Base-by-base conservation (phyloP, 306 rosid genomes). In the Malus orientalis region DNA sequence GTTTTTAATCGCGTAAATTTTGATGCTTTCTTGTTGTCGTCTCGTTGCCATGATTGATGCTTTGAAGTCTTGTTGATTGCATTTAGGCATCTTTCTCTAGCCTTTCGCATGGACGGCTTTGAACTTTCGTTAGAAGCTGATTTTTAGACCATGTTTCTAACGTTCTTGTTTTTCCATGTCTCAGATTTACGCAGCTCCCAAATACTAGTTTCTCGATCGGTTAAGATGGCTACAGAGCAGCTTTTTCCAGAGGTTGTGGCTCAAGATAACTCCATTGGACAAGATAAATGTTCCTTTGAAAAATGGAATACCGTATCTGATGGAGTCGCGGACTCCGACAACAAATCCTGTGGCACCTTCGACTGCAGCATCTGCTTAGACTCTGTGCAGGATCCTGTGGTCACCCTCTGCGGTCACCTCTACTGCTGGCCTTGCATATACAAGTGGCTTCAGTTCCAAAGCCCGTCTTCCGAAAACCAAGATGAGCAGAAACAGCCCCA, bases 391-490 rank as follows among this genome's bases (percentile, higher is more conserved):
- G 98, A 95, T 61, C 98, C 98, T 1, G 98, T 95, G 67, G 93
- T 92, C 53, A 94, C 98, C n/a, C 96, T 92, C 19, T 95, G 98
- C 67, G 98, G 98, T 25, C 98, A 92, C 76, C 95, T 95, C 79
- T 95, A 81, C 78, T 95, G 98, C 90, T 95, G 98, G 98, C 93
- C 97, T 36, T 95, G 98, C 92, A 81, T 95, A 22, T 95, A 92
- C 86, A 89, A 88, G 74, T 95, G 98, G 98, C 87, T 92, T 58
- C 83, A 83, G 45, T 85, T 67, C 78, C 82, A 76, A 62, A 68
- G n/a, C 33, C 11, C n/a, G 22, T 64, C 87, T 36, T 25, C 81
- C 10, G 87, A 80, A 69, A 22, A 61, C 60, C 78, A 71, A 71
- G 86, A 84, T 15, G 82, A 69, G 45, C 85, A 62, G 64, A 80